Conservation (phyloP, 129 eudicot species). For the Gnaphalium uliginosum region DNA sequence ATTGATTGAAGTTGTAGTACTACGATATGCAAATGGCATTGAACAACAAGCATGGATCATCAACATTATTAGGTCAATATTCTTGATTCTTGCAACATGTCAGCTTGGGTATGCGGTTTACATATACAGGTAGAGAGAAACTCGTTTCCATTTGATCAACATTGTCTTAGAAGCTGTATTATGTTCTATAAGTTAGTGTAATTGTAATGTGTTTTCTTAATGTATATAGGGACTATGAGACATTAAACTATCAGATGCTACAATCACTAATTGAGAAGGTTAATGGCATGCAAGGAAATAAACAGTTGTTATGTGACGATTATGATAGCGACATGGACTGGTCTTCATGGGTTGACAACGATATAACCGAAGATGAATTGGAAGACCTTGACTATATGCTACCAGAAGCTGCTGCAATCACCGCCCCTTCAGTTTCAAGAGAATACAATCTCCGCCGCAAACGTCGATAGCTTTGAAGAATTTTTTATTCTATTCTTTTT, state of each 20-base stretch:
- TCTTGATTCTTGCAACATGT: slow-evolving; percentile 38
- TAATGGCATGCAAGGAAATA: slow-evolving; percentile 40
- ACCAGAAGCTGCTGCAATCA: slow-evolving; percentile 37
- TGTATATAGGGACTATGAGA: slow-evolving; percentile 67
- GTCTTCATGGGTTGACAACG: slow-evolving; percentile 62
- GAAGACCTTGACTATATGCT: slow-evolving; percentile 54
- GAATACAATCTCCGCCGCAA: slow-evolving; percentile 40
- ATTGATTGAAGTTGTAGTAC: slow-evolving; percentile 47
- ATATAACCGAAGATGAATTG: slow-evolving; percentile 55
- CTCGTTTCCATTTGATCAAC: not conserved
- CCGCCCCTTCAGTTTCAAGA: slow-evolving; percentile 32
- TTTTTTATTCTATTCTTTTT: too few species aligned
- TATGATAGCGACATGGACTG: slow-evolving; percentile 52
- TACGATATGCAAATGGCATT: slow-evolving; percentile 42
- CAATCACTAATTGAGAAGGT: slow-evolving; percentile 50
- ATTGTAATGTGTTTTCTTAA: not conserved
- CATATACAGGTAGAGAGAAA: slow-evolving; percentile 59
- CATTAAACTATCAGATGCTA: slow-evolving; percentile 65
- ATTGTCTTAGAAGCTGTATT: not conserved
- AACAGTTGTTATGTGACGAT: slow-evolving; percentile 31
- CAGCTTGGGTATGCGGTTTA: slow-evolving; percentile 62
- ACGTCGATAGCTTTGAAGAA: not conserved
- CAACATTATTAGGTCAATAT: slow-evolving; percentile 45
- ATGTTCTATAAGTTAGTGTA: not conserved
- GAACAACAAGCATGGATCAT: slow-evolving; percentile 58